Evolutionary conservation across 805 yeast genomes (phyloP), one percentile per base, ranked within the genome.

Genomic region (Candida verbasci): DNA sequence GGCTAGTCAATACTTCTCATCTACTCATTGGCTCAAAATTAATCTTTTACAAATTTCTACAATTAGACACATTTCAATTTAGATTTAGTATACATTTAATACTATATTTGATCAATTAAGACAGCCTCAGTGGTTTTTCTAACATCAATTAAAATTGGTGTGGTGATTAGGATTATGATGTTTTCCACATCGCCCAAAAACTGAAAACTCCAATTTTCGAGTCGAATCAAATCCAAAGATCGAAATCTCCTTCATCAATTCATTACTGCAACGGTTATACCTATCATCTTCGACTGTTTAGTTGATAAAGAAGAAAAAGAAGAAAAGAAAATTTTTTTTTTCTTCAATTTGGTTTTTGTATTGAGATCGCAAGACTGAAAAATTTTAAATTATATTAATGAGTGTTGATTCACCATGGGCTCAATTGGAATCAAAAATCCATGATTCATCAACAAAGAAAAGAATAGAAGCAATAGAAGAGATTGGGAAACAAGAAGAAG

Each of bases 231-330:
- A 12, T 20, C 16, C 30, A 39, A 18, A 25, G 30, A 27, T 12
- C 12, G 17, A 25, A 27, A 29, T 17, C 17, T 31, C 31, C 34
- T 35, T 22, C 15, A 24, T n/a, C 34, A 29, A 32, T 41, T 48
- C 50, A 53, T 49, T 44, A 52, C 67, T 62, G 60, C 48, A 59
- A 56, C 63, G 67, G 72, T 29, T 42, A 51, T 60, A 64, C 62
- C 71, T 60, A 48, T 70, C 77, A 57, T 74, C 77, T 70, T 68
- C 61, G 77, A 69, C 77, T 72, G 77, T 68, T 60, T 72, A 73
- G 78, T 72, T 73, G 78, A 69, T 70, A 49, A 51, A 42, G 68
- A 63, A 33, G 36, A 75, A 68, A 67, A 49, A 49, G 41, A 32
- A 34, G 34, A 34, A 33, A 29, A 29, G 21, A 24, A 31, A 33